These are phyloP conservation scores for Lichtheimia ornata DNA, from an alignment of 371 early-diverging fungal species.

Conservation along the genomic window DNA sequence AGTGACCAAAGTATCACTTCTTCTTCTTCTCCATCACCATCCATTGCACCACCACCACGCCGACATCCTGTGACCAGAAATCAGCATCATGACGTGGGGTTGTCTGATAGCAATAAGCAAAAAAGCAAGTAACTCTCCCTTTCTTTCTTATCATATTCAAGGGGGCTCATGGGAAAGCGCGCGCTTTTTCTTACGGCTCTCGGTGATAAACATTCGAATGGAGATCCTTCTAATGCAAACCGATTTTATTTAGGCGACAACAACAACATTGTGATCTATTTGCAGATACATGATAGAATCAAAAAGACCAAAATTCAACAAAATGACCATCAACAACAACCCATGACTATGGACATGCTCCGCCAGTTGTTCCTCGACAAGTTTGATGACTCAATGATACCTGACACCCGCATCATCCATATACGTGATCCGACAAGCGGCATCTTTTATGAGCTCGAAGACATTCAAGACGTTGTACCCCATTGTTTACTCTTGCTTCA, in stretches of 20 bases:
- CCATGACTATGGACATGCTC: slow-evolving; percentile 37
- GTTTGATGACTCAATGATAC: slow-evolving; percentile 29
- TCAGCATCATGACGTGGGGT: background rate
- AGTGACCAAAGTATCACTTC: too few species aligned
- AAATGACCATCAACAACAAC: slow-evolving; percentile 27
- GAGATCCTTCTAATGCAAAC: background rate
- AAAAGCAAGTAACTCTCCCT: background rate
- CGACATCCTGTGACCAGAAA: background rate
- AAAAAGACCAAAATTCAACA: slow-evolving; percentile 39
- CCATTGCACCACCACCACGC: slow-evolving; percentile 4
- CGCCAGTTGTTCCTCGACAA: slow-evolving; percentile 50
- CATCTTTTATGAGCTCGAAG: slow-evolving; percentile 66
- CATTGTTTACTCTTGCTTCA: slow-evolving; percentile 4
- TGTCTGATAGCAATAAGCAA: background rate
- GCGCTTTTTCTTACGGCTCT: background rate
- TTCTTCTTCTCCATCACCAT: too few species aligned
- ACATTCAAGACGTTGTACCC: slow-evolving; percentile 52
- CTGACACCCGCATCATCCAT: slow-evolving; percentile 36
- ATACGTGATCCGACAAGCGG: slow-evolving; percentile 53
- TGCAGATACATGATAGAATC: slow-evolving; percentile 50
- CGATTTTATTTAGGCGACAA: background rate
- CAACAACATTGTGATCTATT: slow-evolving; percentile 35
- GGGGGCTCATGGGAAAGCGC: too few species aligned
- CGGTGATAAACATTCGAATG: slow-evolving; percentile 1
- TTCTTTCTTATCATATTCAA: background rate